Evolutionary conservation across 352 stramenopile species (phyloP).

Genomic region (Phytopythium sindhum): DNA sequence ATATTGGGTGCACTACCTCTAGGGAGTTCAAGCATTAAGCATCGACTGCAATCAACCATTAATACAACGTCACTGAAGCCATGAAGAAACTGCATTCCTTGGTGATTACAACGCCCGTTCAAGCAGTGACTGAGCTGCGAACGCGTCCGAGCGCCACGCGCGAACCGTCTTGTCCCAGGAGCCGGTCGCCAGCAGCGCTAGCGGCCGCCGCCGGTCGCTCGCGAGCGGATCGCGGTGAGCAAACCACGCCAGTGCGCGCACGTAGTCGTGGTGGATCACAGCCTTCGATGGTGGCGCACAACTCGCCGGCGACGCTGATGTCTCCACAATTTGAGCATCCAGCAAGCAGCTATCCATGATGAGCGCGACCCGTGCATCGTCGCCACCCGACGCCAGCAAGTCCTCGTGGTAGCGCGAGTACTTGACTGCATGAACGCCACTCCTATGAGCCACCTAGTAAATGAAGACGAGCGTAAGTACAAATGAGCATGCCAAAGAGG

Average conservation of each 20-base stretch:
- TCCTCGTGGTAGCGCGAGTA: constrained; percentile 64
- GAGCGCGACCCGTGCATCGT: constrained; percentile 56
- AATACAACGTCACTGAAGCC: not conserved
- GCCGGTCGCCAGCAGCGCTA: constrained; percentile 36
- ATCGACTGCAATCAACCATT: too few relatives aligned
- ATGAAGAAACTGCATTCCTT: not conserved
- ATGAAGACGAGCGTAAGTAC: not conserved
- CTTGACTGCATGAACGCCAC: constrained; percentile 53
- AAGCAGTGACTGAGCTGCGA: constrained; percentile 11
- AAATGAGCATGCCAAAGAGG: not conserved
- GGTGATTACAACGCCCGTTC: constrained; percentile 2
- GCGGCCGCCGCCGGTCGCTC: constrained; percentile 7
- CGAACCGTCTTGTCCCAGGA: constrained; percentile 68
- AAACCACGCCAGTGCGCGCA: constrained; percentile 69
- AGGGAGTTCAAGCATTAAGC: too few relatives aligned
- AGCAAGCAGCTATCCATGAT: constrained; percentile 28
- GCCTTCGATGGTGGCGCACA: not conserved
- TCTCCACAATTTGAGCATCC: constrained; percentile 15
- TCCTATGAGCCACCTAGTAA: constrained; percentile 25
- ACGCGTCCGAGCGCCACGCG: constrained; percentile 36
- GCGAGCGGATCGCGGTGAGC: constrained; percentile 10
- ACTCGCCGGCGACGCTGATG: constrained; percentile 11
- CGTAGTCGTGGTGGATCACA: constrained; percentile 54
- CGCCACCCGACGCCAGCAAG: constrained; percentile 55
- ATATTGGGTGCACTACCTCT: too few relatives aligned